A percentile compares a stretch with the other conserved stretches of the same genome.
Evolutionary conservation across 495 filamentous ascomycete species (phyloP).

Genomic region (Apodospora peruviana): DNA sequence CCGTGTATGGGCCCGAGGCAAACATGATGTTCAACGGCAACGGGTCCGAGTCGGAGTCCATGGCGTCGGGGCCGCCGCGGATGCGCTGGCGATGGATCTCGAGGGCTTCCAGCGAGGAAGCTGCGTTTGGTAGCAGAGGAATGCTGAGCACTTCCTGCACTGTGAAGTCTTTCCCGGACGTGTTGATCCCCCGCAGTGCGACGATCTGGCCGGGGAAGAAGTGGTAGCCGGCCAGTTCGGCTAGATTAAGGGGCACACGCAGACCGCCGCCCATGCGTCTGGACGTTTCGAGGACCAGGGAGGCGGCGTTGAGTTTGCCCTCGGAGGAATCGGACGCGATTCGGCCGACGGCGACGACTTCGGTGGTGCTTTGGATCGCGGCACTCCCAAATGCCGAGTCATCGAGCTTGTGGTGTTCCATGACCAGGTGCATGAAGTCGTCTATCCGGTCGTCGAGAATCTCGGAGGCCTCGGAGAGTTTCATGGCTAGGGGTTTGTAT

Average conservation of each 20-base stretch:
- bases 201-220: constrained; percentile 96
- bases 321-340: constrained; percentile 82
- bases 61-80: constrained; percentile 51
- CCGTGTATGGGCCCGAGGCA: constrained; percentile 83
- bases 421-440: constrained; percentile 67
- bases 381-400: constrained; percentile 85
- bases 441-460: constrained; percentile 94
- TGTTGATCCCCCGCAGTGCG: constrained; percentile 78
- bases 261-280: constrained; percentile 76
- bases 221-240: constrained; percentile 61
- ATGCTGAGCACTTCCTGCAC: constrained; percentile 70
- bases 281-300: constrained; percentile 81
- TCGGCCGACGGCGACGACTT: constrained; percentile 84
- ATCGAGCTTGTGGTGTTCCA: constrained; percentile 67
- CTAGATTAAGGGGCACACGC: constrained; percentile 73
- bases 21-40: constrained; percentile 69
- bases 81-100: constrained; percentile 62
- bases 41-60: constrained; percentile 48
- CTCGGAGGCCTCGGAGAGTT: constrained; percentile 83
- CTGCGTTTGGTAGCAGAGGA: constrained; percentile 64
- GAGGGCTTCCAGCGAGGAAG: constrained; percentile 55
- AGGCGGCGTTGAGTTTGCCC: constrained; percentile 76
- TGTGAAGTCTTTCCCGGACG: constrained; percentile 76
- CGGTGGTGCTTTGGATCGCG: constrained; percentile 71
- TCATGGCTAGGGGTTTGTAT: constrained; percentile 92